Base-by-base conservation (phyloP, 116 monocot species). In the Thalassia testudinum region DNA sequence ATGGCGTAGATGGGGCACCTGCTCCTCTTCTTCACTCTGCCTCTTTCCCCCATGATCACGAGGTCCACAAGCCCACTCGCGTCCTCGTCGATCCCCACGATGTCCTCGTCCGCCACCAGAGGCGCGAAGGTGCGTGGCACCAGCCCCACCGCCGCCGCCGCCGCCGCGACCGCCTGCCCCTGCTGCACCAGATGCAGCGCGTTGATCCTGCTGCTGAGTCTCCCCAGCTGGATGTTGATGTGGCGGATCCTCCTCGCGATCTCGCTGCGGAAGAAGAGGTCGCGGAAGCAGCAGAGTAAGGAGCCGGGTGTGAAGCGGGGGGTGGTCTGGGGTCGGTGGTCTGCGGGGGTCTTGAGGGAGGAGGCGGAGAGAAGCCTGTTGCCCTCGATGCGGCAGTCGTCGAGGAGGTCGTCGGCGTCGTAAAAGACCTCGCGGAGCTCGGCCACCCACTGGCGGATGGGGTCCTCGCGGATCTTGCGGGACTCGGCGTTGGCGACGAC, bases 381-480 rank as follows among this genome's bases (percentile, higher is more conserved):
- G 30, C 49, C 62, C n/a, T 49, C 56, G 20, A 57, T 15, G 0
- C 13, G 23, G 50, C 34, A 69, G 40, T 62, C 62, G 29, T 69
- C 69, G 21, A 66, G 0, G 24, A 66, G 51, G 66, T 66, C 58
- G 42, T 66, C 66, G 27, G 40, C 40, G 58, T 66, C 69, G 37
- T 62, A 69, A 62, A 62, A 50, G 69, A 50, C 25, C 12, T 62
- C 56, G 1, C 50, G 43, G 27, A 69, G 55, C 0, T 27, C 7
- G 6, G 12, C 22, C 12, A 69, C 26, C 69, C 69, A 69, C 2
- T 21, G 10, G 26, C 26, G 14, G 14, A 68, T 27, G 25, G 54
- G n/a, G 0, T 55, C 24, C 21, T 55, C 26, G 26, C 19, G 3
- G 54, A 61, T 47, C 54, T 40, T 42, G 56, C 48, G 55, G 21